A percentile compares a stretch with the other conserved stretches of the same genome.
These are phyloP conservation scores for Magnaporthiopsis incrustans DNA, from an alignment of 2,329 filamentous ascomycete genomes.

Conservation along the genomic window DNA sequence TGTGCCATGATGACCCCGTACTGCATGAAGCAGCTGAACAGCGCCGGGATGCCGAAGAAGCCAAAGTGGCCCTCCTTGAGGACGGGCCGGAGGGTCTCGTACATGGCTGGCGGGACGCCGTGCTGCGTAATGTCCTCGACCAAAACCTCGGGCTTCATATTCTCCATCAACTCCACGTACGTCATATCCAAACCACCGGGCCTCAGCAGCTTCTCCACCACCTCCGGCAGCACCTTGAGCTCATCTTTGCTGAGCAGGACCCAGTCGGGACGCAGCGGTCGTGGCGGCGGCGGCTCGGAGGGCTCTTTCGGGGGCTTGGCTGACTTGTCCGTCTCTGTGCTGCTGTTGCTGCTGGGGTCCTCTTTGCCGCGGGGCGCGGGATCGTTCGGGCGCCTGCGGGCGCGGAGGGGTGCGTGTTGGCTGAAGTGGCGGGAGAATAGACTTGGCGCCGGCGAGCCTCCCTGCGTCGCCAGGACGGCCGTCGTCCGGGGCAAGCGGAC, in stretches of 20 bases:
- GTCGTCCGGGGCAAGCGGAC: slow-evolving; percentile 14
- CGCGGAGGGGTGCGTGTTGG: slow-evolving; percentile 9
- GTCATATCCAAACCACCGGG: slow-evolving; percentile 51
- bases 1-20: slow-evolving; percentile 32
- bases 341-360: slow-evolving; percentile 9
- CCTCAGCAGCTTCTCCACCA: slow-evolving; percentile 54
- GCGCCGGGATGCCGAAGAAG: slow-evolving; percentile 47
- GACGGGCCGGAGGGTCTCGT: slow-evolving; percentile 47
- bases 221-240: slow-evolving; percentile 45
- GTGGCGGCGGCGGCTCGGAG: not conserved
- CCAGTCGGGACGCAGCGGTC: slow-evolving; percentile 36
- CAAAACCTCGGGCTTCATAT: slow-evolving; percentile 31
- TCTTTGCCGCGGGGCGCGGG: slow-evolving; percentile 3
- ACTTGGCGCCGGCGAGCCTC: not conserved
- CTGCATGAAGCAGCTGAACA: slow-evolving; percentile 47
- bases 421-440: slow-evolving; percentile 4
- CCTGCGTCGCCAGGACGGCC: not conserved
- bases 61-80: slow-evolving; percentile 38
- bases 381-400: slow-evolving; percentile 3
- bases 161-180: not conserved
- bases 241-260: slow-evolving; percentile 37
- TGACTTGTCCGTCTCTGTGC: slow-evolving; percentile 4
- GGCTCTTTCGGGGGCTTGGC: not conserved
- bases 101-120: slow-evolving; percentile 63
- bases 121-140: slow-evolving; percentile 56